phyloP scores from a whole-genome alignment of 352 stramenopile species.

The Lagenidium giganteum region DNA sequence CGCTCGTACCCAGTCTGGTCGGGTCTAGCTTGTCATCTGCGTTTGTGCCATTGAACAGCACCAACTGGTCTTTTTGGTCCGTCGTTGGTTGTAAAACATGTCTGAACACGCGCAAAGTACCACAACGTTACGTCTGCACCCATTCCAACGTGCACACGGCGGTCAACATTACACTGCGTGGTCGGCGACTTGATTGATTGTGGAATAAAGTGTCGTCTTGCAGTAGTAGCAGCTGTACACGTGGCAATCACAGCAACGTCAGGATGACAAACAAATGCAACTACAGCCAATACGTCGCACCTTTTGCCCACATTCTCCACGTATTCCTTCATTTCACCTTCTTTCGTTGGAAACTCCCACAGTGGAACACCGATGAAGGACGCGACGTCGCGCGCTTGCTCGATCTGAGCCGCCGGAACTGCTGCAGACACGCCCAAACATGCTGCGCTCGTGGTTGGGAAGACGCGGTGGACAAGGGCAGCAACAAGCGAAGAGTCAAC shows the following conservation, averaged over 20 bases:
- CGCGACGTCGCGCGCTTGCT: constrained; percentile 84
- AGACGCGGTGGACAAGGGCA: constrained; percentile 85
- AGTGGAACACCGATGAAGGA: constrained; percentile 85
- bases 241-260: background rate
- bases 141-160: constrained; percentile 3
- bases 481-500: constrained; percentile 95
- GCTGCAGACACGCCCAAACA: constrained; percentile 92
- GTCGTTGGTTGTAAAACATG: too few relatives aligned
- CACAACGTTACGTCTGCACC: background rate
- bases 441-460: constrained; percentile 70
- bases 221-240: constrained; percentile 91
- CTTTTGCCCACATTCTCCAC: constrained; percentile 91
- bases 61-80: constrained; percentile 11
- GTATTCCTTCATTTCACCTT: constrained; percentile 86
- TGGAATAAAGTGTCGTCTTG: constrained; percentile 97
- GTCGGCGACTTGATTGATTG: constrained; percentile 82
- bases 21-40: constrained; percentile 91
- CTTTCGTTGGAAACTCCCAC: constrained; percentile 81
- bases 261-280: background rate
- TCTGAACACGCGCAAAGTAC: too few relatives aligned
- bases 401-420: constrained; percentile 83
- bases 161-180: constrained; percentile 46
- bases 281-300: too few relatives aligned
- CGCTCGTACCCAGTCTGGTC: constrained; percentile 70
- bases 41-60: constrained; percentile 98